Evolutionary conservation across 139 green algal genomes (phyloP), one percentile per base, ranked within the genome.

Genomic region (Chlamydomonas sp.): DNA sequence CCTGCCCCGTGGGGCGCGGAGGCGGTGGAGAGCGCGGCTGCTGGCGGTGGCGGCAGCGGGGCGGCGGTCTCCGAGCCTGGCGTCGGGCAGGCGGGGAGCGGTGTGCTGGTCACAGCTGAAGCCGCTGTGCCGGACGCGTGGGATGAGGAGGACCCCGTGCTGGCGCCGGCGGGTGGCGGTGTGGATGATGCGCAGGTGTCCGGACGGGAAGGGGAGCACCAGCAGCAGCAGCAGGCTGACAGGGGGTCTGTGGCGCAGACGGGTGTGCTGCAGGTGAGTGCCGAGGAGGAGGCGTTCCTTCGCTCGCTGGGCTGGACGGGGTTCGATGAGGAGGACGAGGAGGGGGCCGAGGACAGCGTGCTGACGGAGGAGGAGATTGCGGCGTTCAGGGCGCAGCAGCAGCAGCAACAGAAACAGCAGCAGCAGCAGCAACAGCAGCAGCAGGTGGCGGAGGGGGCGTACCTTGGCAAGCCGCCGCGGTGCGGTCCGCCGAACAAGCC

Each of bases 291-390:
- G 84, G 92, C 92, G 1, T 95, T 95, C 79, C 79, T 95, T 71
- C 88, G 92, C 16, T 93, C 89, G 0, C 75, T 95, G 77, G 92
- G 92, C 2, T 95, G 92, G 92, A 90, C 90, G 10, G 91, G 79
- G 3, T 75, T 62, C 17, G 88, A 84, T 3, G 86, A 90, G 64
- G 91, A 92, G 5, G 86, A 88, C 57, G 92, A 89, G 1, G 90
- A 81, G 79, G 74, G 69, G 60, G 79, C 16, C 17, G 31, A 72
- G 12, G 78, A 90, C 59, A 85, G 72, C 57, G 92, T 79, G 0
- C 68, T 95, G 58, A 95, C 92, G 79, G 91, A 93, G 63, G 92
- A 95, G 85, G 92, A 95, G 71, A 92, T 95, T 82, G 92, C 91
- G 5, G 89, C 90, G 0, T 95, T 94, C 78, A 80, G 91, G 59